Evolutionary conservation across 2,329 filamentous ascomycete genomes (phyloP).

Genomic region (Periconia sp.): DNA sequence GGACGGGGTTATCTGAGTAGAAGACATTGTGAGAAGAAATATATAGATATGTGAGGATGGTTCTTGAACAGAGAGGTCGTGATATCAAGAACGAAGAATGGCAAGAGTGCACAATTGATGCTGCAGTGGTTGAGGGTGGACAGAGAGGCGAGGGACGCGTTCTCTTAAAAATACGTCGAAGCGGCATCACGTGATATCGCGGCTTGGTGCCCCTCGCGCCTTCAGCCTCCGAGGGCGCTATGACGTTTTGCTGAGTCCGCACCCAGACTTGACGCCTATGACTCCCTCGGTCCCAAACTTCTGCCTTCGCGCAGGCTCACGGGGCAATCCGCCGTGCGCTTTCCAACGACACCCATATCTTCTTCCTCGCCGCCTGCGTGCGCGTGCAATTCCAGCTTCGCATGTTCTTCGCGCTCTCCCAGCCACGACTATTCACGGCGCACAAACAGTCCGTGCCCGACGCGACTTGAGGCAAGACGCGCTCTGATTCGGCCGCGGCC

Average conservation of each 20-base stretch:
- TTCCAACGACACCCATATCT: slow-evolving; percentile 25
- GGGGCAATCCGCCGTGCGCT: slow-evolving; percentile 5
- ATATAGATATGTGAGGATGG: slow-evolving; percentile 14
- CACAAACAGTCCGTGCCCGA: slow-evolving; percentile 32
- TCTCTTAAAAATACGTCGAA: slow-evolving; percentile 30
- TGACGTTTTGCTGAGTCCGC: slow-evolving; percentile 30
- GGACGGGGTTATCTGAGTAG: slow-evolving; percentile 72
- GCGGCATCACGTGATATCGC: slow-evolving; percentile 30
- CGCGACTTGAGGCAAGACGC: slow-evolving; percentile 36
- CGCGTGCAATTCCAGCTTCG: slow-evolving; percentile 9
- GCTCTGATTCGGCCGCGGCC: slow-evolving; percentile 34
- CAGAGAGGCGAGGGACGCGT: slow-evolving; percentile 22
- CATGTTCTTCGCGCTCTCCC: slow-evolving; percentile 22
- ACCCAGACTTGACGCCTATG: slow-evolving; percentile 12
- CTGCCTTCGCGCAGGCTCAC: background rate
- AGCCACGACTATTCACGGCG: slow-evolving; percentile 31
- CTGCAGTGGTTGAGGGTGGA: slow-evolving; percentile 29
- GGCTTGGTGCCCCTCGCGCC: slow-evolving; percentile 18
- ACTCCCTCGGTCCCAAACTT: background rate
- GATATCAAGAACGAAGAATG: slow-evolving; percentile 22
- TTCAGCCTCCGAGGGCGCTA: slow-evolving; percentile 25
- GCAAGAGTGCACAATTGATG: slow-evolving; percentile 25
- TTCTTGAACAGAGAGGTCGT: slow-evolving; percentile 18
- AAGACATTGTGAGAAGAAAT: slow-evolving; percentile 67
- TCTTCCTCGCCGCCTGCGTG: background rate